These are phyloP conservation scores for Solanum microdontum DNA, from an alignment of 257 asterid species.

Conservation along the genomic window DNA sequence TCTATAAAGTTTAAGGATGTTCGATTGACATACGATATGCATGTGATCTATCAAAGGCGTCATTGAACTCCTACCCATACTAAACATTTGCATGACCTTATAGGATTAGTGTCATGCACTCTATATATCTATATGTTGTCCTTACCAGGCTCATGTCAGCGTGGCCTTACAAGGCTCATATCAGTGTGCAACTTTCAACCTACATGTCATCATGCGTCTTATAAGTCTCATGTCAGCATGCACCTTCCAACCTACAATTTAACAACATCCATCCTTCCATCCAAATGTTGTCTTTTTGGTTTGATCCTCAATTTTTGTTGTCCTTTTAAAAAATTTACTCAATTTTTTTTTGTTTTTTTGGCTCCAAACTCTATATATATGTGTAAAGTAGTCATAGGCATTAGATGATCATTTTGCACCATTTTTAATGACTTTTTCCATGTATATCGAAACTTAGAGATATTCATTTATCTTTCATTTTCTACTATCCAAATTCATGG, in stretches of 20 bases:
- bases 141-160: too few species aligned
- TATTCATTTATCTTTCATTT: not conserved
- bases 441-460: not conserved
- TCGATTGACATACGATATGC: not conserved
- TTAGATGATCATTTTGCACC: not conserved
- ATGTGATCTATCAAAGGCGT: not conserved
- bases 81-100: not conserved
- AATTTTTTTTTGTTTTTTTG: too few species aligned
- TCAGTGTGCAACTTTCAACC: accelerated
- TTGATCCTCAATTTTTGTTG: too few species aligned
- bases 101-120: not conserved
- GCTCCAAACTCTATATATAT: not conserved
- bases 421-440: not conserved
- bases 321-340: accelerated
- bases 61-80: not conserved
- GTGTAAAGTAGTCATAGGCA: not conserved
- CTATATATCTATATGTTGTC: too few species aligned
- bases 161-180: too few species aligned
- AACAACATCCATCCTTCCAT: too few species aligned
- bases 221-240: too few species aligned
- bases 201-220: too few species aligned
- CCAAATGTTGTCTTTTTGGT: too few species aligned
- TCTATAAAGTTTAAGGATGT: not conserved
- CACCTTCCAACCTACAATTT: too few species aligned
- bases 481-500: not conserved